Evolutionary conservation across 805 yeast species (phyloP), one percentile per base, ranked within the genome.

Genomic region (Helenozyma rhizophorensis): DNA sequence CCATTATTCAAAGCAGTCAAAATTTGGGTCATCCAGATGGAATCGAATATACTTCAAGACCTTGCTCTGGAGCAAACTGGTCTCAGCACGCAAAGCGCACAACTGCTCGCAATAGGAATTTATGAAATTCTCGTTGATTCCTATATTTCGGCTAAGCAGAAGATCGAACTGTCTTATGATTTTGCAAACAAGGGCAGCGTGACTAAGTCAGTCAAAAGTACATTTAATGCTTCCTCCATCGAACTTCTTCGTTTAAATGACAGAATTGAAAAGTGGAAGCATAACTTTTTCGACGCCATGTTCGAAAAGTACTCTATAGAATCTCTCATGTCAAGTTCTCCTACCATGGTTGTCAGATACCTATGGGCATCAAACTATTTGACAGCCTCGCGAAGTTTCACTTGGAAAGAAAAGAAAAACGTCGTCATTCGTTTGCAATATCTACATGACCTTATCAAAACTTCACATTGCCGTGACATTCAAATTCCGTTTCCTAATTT

Each of bases 401-500:
- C 45, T 29, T 60, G 63, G 55, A 51, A 50, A 21, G 60, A 55
- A 3, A 60, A 58, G 36, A 47, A 50, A 11, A 47, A 37, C 13
- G 50, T 62, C 2, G 52, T 53, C 14, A 30, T 30, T 10, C 52
- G 54, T 51, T 39, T 78, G 78, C 33, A 87, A 62, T 31, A 83
- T 65, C 33, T 54, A 25, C 28, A 45, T 8, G 39, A 39, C 1
- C 15, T 43, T 4, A 30, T 53, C 8, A 27, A 28, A 10, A 15
- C 23, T 5, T n/a, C 21, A 3, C 16, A 35, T 4, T 25, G 29
- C 2, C 26, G 23, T 4, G 25, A 34, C 1, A 23, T 68, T 2
- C 51, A 58, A 7, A 57, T 81, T 0, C 47, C 55, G 0, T 77
- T 73, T 52, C 68, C 76, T 1, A 87, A 88, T 50, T 82, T 72